Percentiles rank a stretch among this genome's conserved stretches.
Evolutionary conservation across 1,284 basidiomycete genomes (phyloP).

Genomic region (Malassezia japonica): DNA sequence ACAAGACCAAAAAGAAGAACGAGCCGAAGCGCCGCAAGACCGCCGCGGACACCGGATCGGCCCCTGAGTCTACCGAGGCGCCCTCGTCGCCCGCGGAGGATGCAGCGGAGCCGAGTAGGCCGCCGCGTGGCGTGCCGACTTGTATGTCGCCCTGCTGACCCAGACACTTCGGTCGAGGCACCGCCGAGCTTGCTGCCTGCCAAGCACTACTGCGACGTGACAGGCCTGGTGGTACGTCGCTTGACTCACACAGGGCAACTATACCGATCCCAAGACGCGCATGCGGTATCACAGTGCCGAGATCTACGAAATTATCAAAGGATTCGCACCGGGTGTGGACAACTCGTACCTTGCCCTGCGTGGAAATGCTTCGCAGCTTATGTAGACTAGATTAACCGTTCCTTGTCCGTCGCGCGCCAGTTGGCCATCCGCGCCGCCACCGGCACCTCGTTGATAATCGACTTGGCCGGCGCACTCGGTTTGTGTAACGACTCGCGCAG

Average conservation of each 20-base stretch:
- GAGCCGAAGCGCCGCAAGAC: not conserved
- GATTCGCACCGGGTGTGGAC: constrained; percentile 52
- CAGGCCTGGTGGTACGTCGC: constrained; percentile 64
- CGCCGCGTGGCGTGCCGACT: constrained; percentile 9
- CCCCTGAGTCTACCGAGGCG: not conserved
- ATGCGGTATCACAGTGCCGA: constrained; percentile 76
- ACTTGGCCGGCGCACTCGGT: not conserved
- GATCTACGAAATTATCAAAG: constrained; percentile 70
- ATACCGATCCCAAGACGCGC: constrained; percentile 71
- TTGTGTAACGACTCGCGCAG: not conserved
- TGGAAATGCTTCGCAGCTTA: constrained; percentile 38
- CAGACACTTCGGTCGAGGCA: constrained; percentile 73
- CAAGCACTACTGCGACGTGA: constrained; percentile 74
- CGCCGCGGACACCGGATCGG: not conserved
- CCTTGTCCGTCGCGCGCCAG: constrained; percentile 3
- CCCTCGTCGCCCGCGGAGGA: not conserved
- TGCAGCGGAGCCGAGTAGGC: not conserved
- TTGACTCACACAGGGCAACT: constrained; percentile 58
- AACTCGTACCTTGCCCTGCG: constrained; percentile 39
- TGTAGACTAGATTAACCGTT: constrained; percentile 18
- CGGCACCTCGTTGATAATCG: not conserved
- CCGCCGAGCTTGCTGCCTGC: constrained; percentile 70
- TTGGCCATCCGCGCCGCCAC: not conserved
- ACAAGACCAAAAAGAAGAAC: not conserved
- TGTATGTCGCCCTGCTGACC: constrained; percentile 14